Evolutionary conservation across 139 green algal species (phyloP).

Genomic region (Chlamydomonas schloesseri): DNA sequence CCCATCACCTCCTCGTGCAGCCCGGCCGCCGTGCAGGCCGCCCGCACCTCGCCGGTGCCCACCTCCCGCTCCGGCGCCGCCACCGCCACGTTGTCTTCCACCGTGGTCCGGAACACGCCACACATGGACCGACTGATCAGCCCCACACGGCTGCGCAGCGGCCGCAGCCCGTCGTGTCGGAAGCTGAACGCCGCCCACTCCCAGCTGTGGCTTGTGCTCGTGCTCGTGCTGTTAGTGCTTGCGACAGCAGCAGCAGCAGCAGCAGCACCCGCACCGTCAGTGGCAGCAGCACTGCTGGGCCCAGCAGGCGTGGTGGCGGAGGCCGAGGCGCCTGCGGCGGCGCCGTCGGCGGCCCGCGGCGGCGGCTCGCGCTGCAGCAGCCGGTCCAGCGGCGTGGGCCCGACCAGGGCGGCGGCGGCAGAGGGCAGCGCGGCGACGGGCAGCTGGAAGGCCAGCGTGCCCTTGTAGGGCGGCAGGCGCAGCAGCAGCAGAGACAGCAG

Average conservation of each 20-base stretch:
- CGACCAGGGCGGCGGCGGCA: not conserved
- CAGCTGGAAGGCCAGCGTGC: constrained; percentile 40
- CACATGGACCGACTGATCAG: constrained; percentile 24
- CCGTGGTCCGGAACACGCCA: constrained; percentile 14
- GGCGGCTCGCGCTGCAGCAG: not conserved
- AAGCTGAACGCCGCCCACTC: constrained; percentile 36
- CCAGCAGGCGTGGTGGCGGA: too few species aligned
- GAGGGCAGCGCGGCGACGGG: constrained; percentile 4
- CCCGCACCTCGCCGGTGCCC: constrained; percentile 2
- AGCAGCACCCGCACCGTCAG: too few species aligned
- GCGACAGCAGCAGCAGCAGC: not conserved
- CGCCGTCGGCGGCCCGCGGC: not conserved
- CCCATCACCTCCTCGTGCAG: constrained; percentile 11
- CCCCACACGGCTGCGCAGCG: not conserved
- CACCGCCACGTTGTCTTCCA: constrained; percentile 50
- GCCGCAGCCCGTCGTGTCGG: constrained; percentile 17
- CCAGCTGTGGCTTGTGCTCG: not conserved
- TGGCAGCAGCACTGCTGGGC: not conserved
- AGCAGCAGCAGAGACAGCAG: constrained; percentile 46
- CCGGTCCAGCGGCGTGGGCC: not conserved
- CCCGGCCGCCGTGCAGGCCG: constrained; percentile 19
- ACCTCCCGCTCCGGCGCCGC: not conserved
- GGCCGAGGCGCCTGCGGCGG: not conserved
- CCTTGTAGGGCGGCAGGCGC: constrained; percentile 34
- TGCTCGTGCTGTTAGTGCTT: too few species aligned